Evolutionary conservation across 345 rosid species (phyloP).

Genomic region (Dipteronia dyeriana): DNA sequence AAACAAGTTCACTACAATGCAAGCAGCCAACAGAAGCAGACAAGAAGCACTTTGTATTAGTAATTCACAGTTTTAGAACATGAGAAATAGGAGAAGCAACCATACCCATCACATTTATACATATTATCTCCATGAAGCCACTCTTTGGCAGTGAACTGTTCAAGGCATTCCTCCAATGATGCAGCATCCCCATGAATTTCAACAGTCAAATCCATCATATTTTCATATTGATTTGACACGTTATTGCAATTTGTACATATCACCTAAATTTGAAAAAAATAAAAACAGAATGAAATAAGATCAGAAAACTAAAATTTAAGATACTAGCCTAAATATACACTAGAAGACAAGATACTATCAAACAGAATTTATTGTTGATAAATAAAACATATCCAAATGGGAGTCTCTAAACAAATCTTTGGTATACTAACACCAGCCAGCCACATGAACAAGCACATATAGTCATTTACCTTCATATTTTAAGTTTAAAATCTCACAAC

Average conservation of each 20-base stretch:
- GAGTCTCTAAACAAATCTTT: neutral
- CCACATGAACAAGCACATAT: neutral
- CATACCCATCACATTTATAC: slow-evolving; percentile 97
- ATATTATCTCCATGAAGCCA: slow-evolving; percentile 95
- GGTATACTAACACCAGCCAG: neutral
- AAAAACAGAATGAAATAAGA: neutral
- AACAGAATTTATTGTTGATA: neutral
- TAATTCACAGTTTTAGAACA: slow-evolving; percentile 6
- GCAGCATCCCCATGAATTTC: slow-evolving; percentile 92
- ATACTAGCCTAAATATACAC: neutral
- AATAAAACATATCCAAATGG: neutral
- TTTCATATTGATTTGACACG: slow-evolving; percentile 84
- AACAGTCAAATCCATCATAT: slow-evolving; percentile 96
- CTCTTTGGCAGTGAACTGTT: slow-evolving; percentile 83
- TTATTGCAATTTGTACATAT: slow-evolving; percentile 70
- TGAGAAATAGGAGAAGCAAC: slow-evolving; percentile 6
- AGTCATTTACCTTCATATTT: neutral
- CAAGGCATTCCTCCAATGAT: slow-evolving; percentile 93
- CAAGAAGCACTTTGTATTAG: neutral
- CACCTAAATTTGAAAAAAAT: slow-evolving; percentile 48
- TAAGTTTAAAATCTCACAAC: neutral
- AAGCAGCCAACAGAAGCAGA: neutral
- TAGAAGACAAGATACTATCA: slow-evolving; percentile 3
- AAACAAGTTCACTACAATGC: neutral
- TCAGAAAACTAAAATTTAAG: slow-evolving; percentile 19